phyloP scores from a whole-genome alignment of 768 basidiomycete genomes.

The Paxillus involutus region DNA sequence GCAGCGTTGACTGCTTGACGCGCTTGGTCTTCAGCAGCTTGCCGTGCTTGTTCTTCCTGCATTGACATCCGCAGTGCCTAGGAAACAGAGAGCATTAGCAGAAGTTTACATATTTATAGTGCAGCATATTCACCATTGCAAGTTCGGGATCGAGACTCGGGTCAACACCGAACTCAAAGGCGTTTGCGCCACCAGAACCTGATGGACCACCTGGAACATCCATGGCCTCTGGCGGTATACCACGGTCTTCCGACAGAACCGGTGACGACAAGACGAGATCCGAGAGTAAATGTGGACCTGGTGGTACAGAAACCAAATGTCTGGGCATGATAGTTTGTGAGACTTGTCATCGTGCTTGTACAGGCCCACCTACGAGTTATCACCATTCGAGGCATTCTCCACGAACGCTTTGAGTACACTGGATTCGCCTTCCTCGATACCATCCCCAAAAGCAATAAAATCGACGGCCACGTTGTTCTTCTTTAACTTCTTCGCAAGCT shows the following conservation, averaged over 20 bases:
- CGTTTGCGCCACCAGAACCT: slow-evolving; percentile 47
- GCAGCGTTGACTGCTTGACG: slow-evolving; percentile 28
- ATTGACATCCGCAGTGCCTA: slow-evolving; percentile 97
- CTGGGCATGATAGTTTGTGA: slow-evolving; percentile 37
- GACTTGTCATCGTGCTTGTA: neutral
- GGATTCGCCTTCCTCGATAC: slow-evolving; percentile 69
- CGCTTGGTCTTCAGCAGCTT: slow-evolving; percentile 46
- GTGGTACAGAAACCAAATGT: slow-evolving; percentile 77
- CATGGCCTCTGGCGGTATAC: slow-evolving; percentile 63
- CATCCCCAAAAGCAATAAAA: slow-evolving; percentile 87
- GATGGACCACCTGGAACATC: slow-evolving; percentile 48
- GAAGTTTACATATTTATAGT: neutral
- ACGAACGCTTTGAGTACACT: slow-evolving; percentile 78
- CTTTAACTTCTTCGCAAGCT: slow-evolving; percentile 95
- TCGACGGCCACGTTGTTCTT: slow-evolving; percentile 99
- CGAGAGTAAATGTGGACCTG: slow-evolving; percentile 79
- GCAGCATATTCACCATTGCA: slow-evolving; percentile 70
- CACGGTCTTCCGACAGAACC: slow-evolving; percentile 78
- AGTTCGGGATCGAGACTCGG: slow-evolving; percentile 95
- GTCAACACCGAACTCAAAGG: slow-evolving; percentile 90
- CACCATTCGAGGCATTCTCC: slow-evolving; percentile 74
- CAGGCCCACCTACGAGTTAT: slow-evolving; percentile 73
- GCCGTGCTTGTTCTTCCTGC: slow-evolving; percentile 88
- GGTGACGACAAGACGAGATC: slow-evolving; percentile 81
- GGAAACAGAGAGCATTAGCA: neutral